Evolutionary conservation across 2,329 filamentous ascomycete genomes (phyloP), one percentile per base, ranked within the genome.

Genomic region (Sporothrix variecibatus): DNA sequence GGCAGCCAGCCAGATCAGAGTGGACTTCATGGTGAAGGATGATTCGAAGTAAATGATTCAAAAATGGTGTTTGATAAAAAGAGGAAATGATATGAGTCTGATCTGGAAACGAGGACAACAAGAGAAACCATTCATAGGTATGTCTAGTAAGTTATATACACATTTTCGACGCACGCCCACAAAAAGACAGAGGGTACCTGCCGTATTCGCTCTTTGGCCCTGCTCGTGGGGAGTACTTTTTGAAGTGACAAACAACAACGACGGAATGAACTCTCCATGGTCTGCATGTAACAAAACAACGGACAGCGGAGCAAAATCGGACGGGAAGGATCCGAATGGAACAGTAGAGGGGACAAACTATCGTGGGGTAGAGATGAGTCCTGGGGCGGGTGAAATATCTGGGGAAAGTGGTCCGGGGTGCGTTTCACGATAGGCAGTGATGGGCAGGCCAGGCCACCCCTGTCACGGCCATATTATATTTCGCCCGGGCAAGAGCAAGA

Each of bases 361-460:
- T 58, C 56, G 26, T 58, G 56, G 56, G 56, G 51, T 31, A 31
- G 26, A 31, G 26, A 58, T 34, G 26, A 58, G 26, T 58, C 26
- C 56, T 1, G 56, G 56, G 26, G 11, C 56, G 56, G 26, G 26
- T 31, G 56, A 31, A 31, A 53, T n/a, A 23, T 58, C 26, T 58
- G 56, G 56, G 26, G 56, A 58, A 58, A 31, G 56, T 58, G 31
- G 28, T 58, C 56, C 56, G 56, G 56, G 56, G 26, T 58, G 56
- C 26, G 56, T 58, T 58, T 58, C 56, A 58, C 12, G 26, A 58
- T 17, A 3, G 26, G 26, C 9, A 31, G 9, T 11, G 26, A 28
- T 26, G 56, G 28, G 26, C 56, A 58, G 56, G 26, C 26, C 56
- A 58, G 56, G 26, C 26, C 56, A 58, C 56, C 56, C 56, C 56